A percentile compares a stretch with the other conserved stretches of the same genome.
These are phyloP conservation scores for Brassica juncea DNA, from an alignment of 345 rosid genomes.

Conservation along the genomic window DNA sequence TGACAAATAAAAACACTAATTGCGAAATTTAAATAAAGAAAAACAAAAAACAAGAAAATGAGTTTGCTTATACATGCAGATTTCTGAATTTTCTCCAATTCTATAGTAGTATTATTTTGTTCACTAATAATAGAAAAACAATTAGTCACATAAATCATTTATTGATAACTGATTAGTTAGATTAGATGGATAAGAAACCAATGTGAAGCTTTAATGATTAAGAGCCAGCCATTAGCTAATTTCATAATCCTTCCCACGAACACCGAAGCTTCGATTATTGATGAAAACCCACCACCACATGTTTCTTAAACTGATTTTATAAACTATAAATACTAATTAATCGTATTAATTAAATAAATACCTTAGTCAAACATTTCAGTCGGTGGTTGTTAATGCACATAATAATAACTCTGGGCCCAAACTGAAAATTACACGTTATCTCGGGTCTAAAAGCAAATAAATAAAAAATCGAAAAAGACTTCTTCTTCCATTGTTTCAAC, in stretches of 20 bases:
- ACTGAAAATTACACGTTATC: background rate
- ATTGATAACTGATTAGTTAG: background rate
- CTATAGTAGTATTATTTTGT: background rate
- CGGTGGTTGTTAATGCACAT: background rate
- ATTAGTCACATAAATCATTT: background rate
- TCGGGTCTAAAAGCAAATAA: slow-evolving; percentile 9
- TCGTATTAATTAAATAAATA: background rate
- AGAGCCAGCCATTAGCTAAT: background rate
- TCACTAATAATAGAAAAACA: background rate
- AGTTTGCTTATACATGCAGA: background rate
- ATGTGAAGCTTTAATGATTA: background rate
- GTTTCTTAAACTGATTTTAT: background rate
- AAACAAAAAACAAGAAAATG: background rate
- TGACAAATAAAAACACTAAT: slow-evolving; percentile 13
- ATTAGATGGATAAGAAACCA: background rate
- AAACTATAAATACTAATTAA: background rate
- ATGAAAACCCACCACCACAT: background rate
- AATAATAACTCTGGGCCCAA: slow-evolving; percentile 12
- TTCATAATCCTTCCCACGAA: slow-evolving; percentile 6
- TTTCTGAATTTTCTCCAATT: background rate
- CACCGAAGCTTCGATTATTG: slow-evolving; percentile 3
- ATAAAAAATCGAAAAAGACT: background rate
- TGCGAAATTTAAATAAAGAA: background rate
- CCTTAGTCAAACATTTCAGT: background rate
- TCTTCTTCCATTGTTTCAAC: background rate